A percentile compares a stretch with the other conserved stretches of the same genome.
phyloP scores from a whole-genome alignment of 352 stramenopile species.

The Pilasporangium apinafurcum region DNA sequence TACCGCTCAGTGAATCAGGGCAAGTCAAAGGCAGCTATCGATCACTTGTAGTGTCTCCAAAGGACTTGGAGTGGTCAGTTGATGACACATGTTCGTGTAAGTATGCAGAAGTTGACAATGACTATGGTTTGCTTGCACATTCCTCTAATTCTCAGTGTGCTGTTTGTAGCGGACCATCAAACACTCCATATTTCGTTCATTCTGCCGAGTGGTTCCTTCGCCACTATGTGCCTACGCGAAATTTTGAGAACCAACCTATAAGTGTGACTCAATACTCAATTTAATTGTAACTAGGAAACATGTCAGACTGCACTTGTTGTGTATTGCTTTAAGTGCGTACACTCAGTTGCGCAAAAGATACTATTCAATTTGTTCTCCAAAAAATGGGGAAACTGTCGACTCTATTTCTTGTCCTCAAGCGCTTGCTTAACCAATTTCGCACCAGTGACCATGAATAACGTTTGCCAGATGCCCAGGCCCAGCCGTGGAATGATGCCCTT shows the following conservation, averaged over 20 bases:
- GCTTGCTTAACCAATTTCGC: slow-evolving; percentile 87
- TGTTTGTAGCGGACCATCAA: not conserved
- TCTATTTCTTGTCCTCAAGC: slow-evolving; percentile 52
- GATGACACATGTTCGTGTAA: slow-evolving; percentile 10
- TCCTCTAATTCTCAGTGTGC: not conserved
- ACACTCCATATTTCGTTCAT: slow-evolving; percentile 41
- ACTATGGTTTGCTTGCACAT: not conserved
- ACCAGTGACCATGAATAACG: slow-evolving; percentile 90
- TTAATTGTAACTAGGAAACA: slow-evolving; percentile 1
- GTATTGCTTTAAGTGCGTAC: not conserved
- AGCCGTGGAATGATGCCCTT: slow-evolving; percentile 88
- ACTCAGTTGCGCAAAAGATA: not conserved
- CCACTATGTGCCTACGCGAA: slow-evolving; percentile 76
- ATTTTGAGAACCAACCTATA: slow-evolving; percentile 51
- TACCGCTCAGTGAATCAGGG: slow-evolving; percentile 20
- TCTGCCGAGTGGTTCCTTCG: slow-evolving; percentile 59
- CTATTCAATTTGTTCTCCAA: not conserved
- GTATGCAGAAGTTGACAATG: slow-evolving; percentile 3
- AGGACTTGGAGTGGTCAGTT: slow-evolving; percentile 36
- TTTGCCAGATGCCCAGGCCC: slow-evolving; percentile 87
- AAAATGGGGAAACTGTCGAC: not conserved
- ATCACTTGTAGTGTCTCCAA: slow-evolving; percentile 28
- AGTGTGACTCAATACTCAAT: too few relatives aligned
- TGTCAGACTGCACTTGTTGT: not conserved
- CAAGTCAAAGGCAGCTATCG: slow-evolving; percentile 63